A percentile compares a stretch with the other conserved stretches of the same genome.
These are phyloP conservation scores for Auriscalpium vulgare DNA, from an alignment of 768 basidiomycete genomes.

Conservation along the genomic window DNA sequence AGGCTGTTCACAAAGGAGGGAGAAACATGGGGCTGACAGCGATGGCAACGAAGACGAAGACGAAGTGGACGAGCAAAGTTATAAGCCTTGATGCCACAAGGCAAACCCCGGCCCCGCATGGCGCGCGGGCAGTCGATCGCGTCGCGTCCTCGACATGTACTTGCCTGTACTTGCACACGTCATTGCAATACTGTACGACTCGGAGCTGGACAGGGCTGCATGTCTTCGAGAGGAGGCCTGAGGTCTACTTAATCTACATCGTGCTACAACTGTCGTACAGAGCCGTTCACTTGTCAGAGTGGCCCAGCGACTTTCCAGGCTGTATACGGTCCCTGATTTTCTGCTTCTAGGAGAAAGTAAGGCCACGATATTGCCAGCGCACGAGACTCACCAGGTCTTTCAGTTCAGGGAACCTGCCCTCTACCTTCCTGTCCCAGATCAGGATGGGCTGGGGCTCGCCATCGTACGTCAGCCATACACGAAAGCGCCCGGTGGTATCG, in stretches of 20 bases:
- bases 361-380: neutral
- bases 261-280: neutral
- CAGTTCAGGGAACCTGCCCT: constrained; percentile 89
- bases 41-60: too few species aligned
- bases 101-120: too few species aligned
- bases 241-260: too few species aligned
- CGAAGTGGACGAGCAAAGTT: too few species aligned
- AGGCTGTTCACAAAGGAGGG: neutral
- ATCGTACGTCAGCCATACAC: constrained; percentile 68
- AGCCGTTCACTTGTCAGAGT: constrained; percentile 56
- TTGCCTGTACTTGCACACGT: too few species aligned
- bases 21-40: too few species aligned
- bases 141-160: too few species aligned
- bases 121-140: too few species aligned
- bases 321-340: constrained; percentile 76
- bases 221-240: too few species aligned
- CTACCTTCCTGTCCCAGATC: constrained; percentile 86
- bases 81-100: too few species aligned
- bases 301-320: constrained; percentile 77
- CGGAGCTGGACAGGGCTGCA: too few species aligned
- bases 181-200: too few species aligned
- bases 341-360: constrained; percentile 59
- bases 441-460: constrained; percentile 32
- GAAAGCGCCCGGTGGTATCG: constrained; percentile 85
- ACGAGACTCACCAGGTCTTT: constrained; percentile 59